phyloP scores from a whole-genome alignment of 2,329 filamentous ascomycete species.

The Alternaria gansuensis region DNA sequence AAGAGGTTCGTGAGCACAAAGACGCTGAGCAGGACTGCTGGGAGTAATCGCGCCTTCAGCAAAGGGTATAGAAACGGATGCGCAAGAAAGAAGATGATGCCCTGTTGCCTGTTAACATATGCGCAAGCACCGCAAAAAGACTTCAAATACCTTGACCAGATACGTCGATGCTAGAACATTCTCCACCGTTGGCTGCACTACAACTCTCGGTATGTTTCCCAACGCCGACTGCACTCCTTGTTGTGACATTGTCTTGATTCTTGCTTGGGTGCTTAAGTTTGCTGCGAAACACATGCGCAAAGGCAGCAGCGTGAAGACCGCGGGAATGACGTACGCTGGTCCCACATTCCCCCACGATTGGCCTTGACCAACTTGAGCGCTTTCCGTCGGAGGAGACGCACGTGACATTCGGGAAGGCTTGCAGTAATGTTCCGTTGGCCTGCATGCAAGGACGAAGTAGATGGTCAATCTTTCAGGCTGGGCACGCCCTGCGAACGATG shows the following conservation, averaged over 20 bases:
- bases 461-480: not conserved
- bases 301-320: slow-evolving; percentile 10
- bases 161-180: slow-evolving; percentile 42
- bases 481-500: slow-evolving; percentile 3
- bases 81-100: slow-evolving; percentile 81
- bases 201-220: slow-evolving; percentile 35
- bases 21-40: slow-evolving; percentile 80
- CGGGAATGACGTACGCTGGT: slow-evolving; percentile 20
- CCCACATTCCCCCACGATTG: slow-evolving; percentile 4
- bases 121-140: not conserved
- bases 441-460: not conserved
- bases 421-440: not conserved
- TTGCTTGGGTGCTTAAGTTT: slow-evolving; percentile 1
- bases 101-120: slow-evolving; percentile 56
- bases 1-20: slow-evolving; percentile 89
- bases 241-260: slow-evolving; percentile 37
- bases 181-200: slow-evolving; percentile 42
- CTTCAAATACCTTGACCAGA: slow-evolving; percentile 40
- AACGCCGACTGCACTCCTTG: slow-evolving; percentile 48
- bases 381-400: slow-evolving; percentile 16
- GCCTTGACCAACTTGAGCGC: slow-evolving; percentile 7
- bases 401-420: not conserved
- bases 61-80: slow-evolving; percentile 85
- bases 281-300: slow-evolving; percentile 11
- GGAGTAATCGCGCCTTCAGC: slow-evolving; percentile 78